phyloP scores from a whole-genome alignment of 169 alveolate species.

The Plasmodium cynomolgi region DNA sequence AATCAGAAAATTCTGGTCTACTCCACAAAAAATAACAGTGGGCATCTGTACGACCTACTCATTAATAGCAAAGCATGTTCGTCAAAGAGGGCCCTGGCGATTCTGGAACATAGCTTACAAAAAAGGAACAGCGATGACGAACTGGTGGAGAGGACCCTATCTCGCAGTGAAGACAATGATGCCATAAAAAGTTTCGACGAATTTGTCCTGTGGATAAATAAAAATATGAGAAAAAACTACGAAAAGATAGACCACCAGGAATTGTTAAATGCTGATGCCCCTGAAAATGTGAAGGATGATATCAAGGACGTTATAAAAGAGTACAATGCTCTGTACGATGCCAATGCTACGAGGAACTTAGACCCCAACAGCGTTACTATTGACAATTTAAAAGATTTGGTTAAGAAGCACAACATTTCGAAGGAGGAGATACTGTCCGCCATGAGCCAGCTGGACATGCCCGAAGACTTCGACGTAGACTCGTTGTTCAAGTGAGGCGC shows the following conservation, averaged over 20 bases:
- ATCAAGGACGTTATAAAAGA: slow-evolving; percentile 31
- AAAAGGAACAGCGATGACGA: slow-evolving; percentile 25
- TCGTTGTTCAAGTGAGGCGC: slow-evolving; percentile 21
- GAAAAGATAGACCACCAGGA: slow-evolving; percentile 14
- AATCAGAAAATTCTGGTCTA: slow-evolving; percentile 64
- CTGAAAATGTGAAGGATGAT: slow-evolving; percentile 18
- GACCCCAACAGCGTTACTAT: slow-evolving; percentile 70
- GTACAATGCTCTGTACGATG: slow-evolving; percentile 40
- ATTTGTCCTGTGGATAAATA: slow-evolving; percentile 52
- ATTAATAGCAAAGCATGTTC: slow-evolving; percentile 75
- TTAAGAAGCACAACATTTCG: slow-evolving; percentile 63
- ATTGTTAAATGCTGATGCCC: slow-evolving; percentile 1
- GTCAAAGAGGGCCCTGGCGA: slow-evolving; percentile 52
- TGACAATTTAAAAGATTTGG: slow-evolving; percentile 60
- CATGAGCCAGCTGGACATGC: slow-evolving; percentile 55
- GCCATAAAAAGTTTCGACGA: slow-evolving; percentile 66
- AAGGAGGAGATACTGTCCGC: slow-evolving; percentile 68
- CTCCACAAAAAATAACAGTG: slow-evolving; percentile 58
- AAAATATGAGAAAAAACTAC: slow-evolving; percentile 45
- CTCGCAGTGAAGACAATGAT: slow-evolving; percentile 59
- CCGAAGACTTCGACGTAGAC: slow-evolving; percentile 53
- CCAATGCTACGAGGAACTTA: slow-evolving; percentile 4
- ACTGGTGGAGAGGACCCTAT: slow-evolving; percentile 24
- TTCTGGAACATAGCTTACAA: slow-evolving; percentile 44
- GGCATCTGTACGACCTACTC: slow-evolving; percentile 58